Evolutionary conservation across 2,329 filamentous ascomycete species (phyloP), one percentile per base, ranked within the genome.

Genomic region (Nothophoma quercina): DNA sequence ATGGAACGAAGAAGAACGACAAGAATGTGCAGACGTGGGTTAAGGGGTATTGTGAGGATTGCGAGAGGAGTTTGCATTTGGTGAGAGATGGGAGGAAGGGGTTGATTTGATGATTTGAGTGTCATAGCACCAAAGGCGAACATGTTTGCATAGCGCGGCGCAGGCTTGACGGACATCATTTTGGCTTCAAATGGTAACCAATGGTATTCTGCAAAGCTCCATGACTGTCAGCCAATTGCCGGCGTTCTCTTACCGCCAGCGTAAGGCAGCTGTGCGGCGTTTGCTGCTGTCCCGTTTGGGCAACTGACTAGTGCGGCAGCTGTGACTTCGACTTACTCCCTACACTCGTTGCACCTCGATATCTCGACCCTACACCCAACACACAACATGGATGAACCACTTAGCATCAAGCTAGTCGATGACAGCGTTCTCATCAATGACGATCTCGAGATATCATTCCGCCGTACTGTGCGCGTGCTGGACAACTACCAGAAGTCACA

Each of bases 31-130:
- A 78, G 55, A 75, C 75, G 35, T 86, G 83, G 81, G 83, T 86
- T 59, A 77, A 81, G 38, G 78, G 79, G 45, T 88, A 89, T 70
- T 89, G 86, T 72, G 77, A 77, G 18, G 87, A 85, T 64, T 89
- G 86, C 72, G 83, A 1, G 81, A 56, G 32, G 40, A 64, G 61
- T 32, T 45, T 65, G 54, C 41, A 29, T 3, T 19, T 51, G 8
- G 55, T 67, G 16, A 56, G 34, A 35, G 38, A 48, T 19, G 38
- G 32, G 9, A 23, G 38, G 16, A 48, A 38, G 10, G 52, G 56
- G 3, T 21, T 64, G 29, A 42, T 49, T 3, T 63, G 40, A 60
- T 8, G n/a, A 2, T 19, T 15, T 3, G 6, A n/a, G 5, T 18
- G 18, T 7, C 13, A 2, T 3, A 23, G n/a, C n/a, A n/a, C n/a